Evolutionary conservation across 805 yeast genomes (phyloP).

Genomic region (Saccharomyces paradoxus): DNA sequence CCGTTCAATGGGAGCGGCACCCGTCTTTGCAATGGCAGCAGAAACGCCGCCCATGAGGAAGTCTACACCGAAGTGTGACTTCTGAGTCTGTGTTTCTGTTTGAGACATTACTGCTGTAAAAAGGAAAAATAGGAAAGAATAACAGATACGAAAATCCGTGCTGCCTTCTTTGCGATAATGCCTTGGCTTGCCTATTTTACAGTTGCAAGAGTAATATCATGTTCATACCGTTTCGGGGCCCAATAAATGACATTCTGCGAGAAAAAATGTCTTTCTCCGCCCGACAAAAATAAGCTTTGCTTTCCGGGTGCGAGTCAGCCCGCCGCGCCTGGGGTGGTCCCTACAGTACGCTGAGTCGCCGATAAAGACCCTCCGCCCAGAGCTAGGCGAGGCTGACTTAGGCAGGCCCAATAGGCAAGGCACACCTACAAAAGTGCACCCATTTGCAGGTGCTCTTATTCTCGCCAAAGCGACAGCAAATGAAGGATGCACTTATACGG

Average conservation of each 20-base stretch:
- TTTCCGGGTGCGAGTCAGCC: not conserved
- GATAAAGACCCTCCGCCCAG: not conserved
- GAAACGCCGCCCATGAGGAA: constrained; percentile 96
- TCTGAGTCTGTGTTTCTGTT: not conserved
- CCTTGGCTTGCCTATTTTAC: not conserved
- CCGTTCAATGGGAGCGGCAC: constrained; percentile 96
- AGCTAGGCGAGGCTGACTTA: not conserved
- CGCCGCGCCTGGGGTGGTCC: not conserved
- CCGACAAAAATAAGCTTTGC: not conserved
- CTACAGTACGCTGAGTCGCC: not conserved
- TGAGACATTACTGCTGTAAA: not conserved
- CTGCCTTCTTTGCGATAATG: not conserved
- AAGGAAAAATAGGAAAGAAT: not conserved
- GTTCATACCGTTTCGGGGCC: not conserved
- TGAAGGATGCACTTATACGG: not conserved
- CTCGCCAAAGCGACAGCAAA: not conserved
- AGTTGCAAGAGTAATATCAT: not conserved
- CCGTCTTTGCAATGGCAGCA: constrained; percentile 94
- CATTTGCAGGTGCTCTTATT: not conserved
- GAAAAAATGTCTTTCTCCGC: not conserved
- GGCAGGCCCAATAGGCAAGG: not conserved
- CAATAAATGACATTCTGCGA: not conserved
- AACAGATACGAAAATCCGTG: not conserved
- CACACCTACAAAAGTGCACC: not conserved
- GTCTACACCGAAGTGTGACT: constrained; percentile 41